phyloP scores from a whole-genome alignment of 1,284 basidiomycete species.

The Schizopora paradoxa region DNA sequence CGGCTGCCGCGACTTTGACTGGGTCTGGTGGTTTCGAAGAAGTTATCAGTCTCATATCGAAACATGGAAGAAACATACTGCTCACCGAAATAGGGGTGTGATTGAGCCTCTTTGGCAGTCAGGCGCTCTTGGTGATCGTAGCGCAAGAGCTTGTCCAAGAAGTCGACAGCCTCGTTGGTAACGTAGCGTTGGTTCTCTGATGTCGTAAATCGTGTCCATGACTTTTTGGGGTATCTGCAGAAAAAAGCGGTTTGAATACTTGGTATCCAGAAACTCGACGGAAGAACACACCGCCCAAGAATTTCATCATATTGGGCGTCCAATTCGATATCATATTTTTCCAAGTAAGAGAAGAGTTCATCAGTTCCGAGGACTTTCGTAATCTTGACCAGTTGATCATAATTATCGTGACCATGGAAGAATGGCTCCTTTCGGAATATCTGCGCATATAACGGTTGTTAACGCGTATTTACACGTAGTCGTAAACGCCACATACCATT shows the following conservation, averaged over 20 bases:
- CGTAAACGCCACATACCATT: slow-evolving; percentile 46
- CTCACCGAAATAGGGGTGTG: slow-evolving; percentile 75
- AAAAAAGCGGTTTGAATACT: too few relatives aligned
- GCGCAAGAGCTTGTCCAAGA: slow-evolving; percentile 77
- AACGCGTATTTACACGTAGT: not conserved
- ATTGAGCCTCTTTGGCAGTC: slow-evolving; percentile 75
- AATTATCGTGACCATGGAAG: slow-evolving; percentile 87
- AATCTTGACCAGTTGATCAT: slow-evolving; percentile 87
- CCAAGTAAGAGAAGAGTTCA: slow-evolving; percentile 67
- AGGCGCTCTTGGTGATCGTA: slow-evolving; percentile 84
- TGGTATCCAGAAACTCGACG: slow-evolving; percentile 6
- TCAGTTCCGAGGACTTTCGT: slow-evolving; percentile 85
- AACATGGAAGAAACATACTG: not conserved
- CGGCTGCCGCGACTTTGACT: slow-evolving; percentile 15
- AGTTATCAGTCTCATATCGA: not conserved
- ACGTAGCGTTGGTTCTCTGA: slow-evolving; percentile 72
- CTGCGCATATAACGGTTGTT: slow-evolving; percentile 32
- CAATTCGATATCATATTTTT: slow-evolving; percentile 73
- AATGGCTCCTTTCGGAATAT: slow-evolving; percentile 87
- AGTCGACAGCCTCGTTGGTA: slow-evolving; percentile 71
- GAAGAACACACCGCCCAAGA: slow-evolving; percentile 46
- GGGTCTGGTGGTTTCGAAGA: slow-evolving; percentile 11
- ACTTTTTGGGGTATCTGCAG: slow-evolving; percentile 63
- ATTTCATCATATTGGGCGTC: slow-evolving; percentile 65
- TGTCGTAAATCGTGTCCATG: slow-evolving; percentile 70